phyloP scores from a whole-genome alignment of 2,329 filamentous ascomycete species.

The Rugonectria rugulosa region DNA sequence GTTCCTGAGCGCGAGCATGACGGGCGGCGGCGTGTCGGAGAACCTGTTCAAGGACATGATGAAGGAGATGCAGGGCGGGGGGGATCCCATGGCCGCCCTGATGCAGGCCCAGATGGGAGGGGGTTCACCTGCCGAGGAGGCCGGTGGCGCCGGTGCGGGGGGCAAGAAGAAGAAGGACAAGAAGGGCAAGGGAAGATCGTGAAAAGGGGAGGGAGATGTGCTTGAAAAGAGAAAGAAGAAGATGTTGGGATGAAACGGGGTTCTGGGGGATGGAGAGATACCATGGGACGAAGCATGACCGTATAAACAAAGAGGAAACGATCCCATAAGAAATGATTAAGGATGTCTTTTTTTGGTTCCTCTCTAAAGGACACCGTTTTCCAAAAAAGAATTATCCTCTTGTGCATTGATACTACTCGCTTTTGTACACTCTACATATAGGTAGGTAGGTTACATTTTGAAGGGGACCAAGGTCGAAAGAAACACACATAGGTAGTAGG shows the following conservation, averaged over 20 bases:
- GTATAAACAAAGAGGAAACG: conserved; percentile 9
- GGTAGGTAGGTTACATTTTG: conserved; percentile 7
- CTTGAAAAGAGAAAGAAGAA: neutral
- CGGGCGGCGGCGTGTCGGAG: conserved; percentile 91
- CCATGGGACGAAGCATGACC: conserved; percentile 7
- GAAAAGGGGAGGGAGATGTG: conserved; percentile 1
- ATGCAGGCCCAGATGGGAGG: conserved; percentile 47
- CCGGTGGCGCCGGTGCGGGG: conserved; percentile 37
- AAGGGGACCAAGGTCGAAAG: neutral
- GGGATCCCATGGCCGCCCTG: conserved; percentile 54
- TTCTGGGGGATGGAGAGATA: neutral
- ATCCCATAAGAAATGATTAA: conserved; percentile 13
- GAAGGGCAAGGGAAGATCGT: conserved; percentile 53
- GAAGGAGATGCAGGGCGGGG: conserved; percentile 78
- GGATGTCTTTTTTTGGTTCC: conserved; percentile 3
- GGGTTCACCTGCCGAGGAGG: conserved; percentile 36
- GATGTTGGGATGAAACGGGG: neutral
- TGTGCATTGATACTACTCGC: conserved; percentile 24
- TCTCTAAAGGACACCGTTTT: neutral
- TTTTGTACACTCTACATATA: no score
- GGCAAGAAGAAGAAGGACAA: conserved; percentile 57
- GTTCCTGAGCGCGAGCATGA: conserved; percentile 87
- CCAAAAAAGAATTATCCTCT: conserved; percentile 25
- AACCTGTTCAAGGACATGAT: conserved; percentile 97
- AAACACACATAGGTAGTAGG: neutral